Conservation (phyloP, 2,329 filamentous ascomycete genomes). For the Trichoderma sp. region DNA sequence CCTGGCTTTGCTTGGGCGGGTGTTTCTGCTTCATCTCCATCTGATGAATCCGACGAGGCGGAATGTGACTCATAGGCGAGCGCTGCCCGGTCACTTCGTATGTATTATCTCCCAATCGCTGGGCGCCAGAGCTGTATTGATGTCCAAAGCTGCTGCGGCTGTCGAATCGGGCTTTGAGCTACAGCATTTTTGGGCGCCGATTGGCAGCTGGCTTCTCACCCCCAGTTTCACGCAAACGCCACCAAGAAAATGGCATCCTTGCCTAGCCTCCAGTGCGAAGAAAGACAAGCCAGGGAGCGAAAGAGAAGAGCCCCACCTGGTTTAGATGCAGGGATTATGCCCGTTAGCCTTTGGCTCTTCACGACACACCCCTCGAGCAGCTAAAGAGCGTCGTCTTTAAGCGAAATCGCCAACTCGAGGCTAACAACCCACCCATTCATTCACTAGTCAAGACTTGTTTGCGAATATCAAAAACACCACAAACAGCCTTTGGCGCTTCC, state of each 20-base stretch:
- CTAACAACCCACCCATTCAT: conserved; percentile 15
- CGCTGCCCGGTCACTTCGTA: conserved; percentile 7
- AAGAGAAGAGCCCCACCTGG: background rate
- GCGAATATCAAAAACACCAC: conserved; percentile 16
- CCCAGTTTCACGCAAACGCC: conserved; percentile 14
- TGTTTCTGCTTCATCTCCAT: background rate
- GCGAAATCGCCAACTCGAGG: conserved; percentile 10
- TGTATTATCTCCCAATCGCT: conserved; percentile 25
- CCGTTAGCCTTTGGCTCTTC: background rate
- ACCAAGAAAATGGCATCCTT: background rate
- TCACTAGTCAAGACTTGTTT: conserved; percentile 1
- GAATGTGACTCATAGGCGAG: conserved; percentile 21
- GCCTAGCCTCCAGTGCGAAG: background rate
- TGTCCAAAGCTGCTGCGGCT: conserved; percentile 25
- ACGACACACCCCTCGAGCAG: conserved; percentile 13
- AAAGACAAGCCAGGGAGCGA: background rate
- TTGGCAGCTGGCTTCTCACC: conserved; percentile 21
- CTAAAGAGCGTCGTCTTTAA: conserved; percentile 8
- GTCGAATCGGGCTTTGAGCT: conserved; percentile 23
- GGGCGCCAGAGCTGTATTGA: conserved; percentile 25
- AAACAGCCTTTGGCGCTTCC: background rate
- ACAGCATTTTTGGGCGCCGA: conserved; percentile 20
- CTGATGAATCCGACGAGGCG: background rate
- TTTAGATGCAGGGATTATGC: background rate
- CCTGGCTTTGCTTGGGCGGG: background rate